Evolutionary conservation across 2,329 filamentous ascomycete genomes (phyloP), one percentile per base, ranked within the genome.

Genomic region (Mycosphaerella sp.): DNA sequence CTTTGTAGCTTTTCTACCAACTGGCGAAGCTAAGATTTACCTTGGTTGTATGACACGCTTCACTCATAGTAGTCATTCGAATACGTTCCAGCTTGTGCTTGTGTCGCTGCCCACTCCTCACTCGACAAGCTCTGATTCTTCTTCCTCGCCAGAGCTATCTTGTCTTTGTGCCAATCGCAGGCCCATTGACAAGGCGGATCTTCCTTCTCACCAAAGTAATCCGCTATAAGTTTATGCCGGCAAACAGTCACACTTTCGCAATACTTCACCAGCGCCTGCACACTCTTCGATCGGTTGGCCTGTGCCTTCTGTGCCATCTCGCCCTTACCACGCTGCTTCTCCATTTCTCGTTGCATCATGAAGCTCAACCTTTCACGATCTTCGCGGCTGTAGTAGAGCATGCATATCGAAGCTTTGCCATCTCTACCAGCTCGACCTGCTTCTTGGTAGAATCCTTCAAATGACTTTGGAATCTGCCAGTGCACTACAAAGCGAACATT

Each of bases 381-480:
- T 68, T 94, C 87, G 10, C 87, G 81, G 53, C 84, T 89, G 70
- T 96, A 97, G 70, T 96, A 95, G 49, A 97, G 73, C 48, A 95
- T 87, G 64, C 89, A 96, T 54, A 86, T 81, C 28, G 86, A 85
- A 0, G 89, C 89, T 56, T 91, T 90, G 18, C 89, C 88, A 62
- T 97, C 91, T 36, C 91, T 81, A 0, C 91, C 91, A 5, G 90
- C 91, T 35, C 91, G 85, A 0, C 91, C 91, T 1, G 89, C 90
- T 75, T 97, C 91, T 70, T 97, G 91, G 63, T 96, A 95, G 66
- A 93, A 96, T 1, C 90, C 89, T 68, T 97, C 91, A 66, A 97
- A 95, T 2, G 86, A 93, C 65, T 95, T 94, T 8, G 91, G 88
- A 8, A 95, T 78, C 53, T 89, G 86, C 89, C 91, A 97, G 70